Evolutionary conservation across 2,329 filamentous ascomycete species (phyloP), one percentile per base, ranked within the genome.

Genomic region (Graphiopsis chlorocephala): DNA sequence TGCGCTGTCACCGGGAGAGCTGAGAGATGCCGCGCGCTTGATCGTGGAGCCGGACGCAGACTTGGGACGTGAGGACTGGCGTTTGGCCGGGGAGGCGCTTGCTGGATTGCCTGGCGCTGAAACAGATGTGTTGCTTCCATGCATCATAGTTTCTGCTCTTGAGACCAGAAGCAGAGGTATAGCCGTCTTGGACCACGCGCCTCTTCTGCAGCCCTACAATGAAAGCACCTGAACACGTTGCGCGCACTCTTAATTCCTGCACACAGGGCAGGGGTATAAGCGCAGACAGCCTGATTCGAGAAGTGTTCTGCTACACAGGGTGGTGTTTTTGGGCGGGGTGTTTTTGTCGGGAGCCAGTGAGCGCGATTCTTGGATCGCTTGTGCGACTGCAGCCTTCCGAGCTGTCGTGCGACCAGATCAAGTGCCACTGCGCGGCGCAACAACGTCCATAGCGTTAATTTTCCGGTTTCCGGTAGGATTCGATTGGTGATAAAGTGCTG

Each of bases 1-100:
- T 65, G 73, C 59, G 29, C 72, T 71, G 17, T 68, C 66, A 26
- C 70, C 65, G 12, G 71, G 68, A 26, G 73, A 73, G 50, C 67
- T 72, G 53, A 73, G 65, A 17, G 79, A 80, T 66, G 75, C 75
- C 52, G 79, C 72, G 63, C 79, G 77, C 72, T 78, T 77, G 70
- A 81, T 71, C 8, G 78, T 78, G 50, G 80, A 79, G 61, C 79
- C 80, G 52, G 80, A 81, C 50, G 78, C 68, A 33, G 81, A 82
- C 68, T 78, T 79, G 33, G 77, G 77, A 65, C 79, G 76, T 69
- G 80, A 79, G 47, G 73, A 73, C 17, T 53, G 63, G n/a, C 66
- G 66, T 59, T 66, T 70, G 45, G 45, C 23, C 28, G 25, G n/a
- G 8, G 59, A 26, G 29, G 47, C 61, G 57, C 26, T 48, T 52